A percentile compares a stretch with the other conserved stretches of the same genome.
Evolutionary conservation across 2,329 filamentous ascomycete species (phyloP).

Genomic region (Calonectria pteridis): DNA sequence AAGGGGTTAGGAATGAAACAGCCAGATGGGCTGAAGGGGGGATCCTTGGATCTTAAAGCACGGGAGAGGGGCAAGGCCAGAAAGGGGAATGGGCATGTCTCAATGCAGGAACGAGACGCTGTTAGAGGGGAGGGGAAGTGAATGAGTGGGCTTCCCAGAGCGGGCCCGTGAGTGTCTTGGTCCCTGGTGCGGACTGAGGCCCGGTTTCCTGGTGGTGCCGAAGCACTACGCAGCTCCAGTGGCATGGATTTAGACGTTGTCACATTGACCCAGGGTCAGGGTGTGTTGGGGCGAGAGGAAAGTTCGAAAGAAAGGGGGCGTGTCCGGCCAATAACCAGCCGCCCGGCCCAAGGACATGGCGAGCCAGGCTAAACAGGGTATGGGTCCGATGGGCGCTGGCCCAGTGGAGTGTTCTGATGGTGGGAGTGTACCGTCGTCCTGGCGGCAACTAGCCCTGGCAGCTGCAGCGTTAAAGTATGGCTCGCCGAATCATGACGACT

Average conservation of each 20-base stretch:
- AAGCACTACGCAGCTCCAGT: slow-evolving; percentile 34
- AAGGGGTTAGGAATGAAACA: slow-evolving; percentile 14
- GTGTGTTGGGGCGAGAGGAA: slow-evolving; percentile 40
- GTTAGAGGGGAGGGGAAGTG: slow-evolving; percentile 40
- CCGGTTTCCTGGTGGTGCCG: slow-evolving; percentile 38
- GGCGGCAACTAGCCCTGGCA: slow-evolving; percentile 44
- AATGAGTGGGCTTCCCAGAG: slow-evolving; percentile 36
- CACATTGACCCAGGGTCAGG: slow-evolving; percentile 38
- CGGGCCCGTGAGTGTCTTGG: slow-evolving; percentile 37
- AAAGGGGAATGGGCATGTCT: slow-evolving; percentile 54
- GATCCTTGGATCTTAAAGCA: slow-evolving; percentile 42
- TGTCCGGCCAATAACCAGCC: slow-evolving; percentile 39
- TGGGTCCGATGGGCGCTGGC: slow-evolving; percentile 37
- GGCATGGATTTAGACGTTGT: slow-evolving; percentile 43
- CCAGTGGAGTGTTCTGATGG: slow-evolving; percentile 34
- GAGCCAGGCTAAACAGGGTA: slow-evolving; percentile 39
- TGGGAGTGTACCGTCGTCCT: slow-evolving; percentile 29
- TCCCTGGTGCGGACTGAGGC: slow-evolving; percentile 33
- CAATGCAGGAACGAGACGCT: slow-evolving; percentile 52
- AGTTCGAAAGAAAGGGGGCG: slow-evolving; percentile 31
- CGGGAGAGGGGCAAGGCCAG: slow-evolving; percentile 39
- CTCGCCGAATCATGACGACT: slow-evolving; percentile 34
- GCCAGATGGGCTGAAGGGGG: slow-evolving; percentile 32
- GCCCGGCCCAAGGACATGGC: slow-evolving; percentile 33
- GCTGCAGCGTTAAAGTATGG: slow-evolving; percentile 33